A percentile compares a stretch with the other conserved stretches of the same genome.
phyloP scores from a whole-genome alignment of 1,284 basidiomycete genomes.

The Agroathelia rolfsii region DNA sequence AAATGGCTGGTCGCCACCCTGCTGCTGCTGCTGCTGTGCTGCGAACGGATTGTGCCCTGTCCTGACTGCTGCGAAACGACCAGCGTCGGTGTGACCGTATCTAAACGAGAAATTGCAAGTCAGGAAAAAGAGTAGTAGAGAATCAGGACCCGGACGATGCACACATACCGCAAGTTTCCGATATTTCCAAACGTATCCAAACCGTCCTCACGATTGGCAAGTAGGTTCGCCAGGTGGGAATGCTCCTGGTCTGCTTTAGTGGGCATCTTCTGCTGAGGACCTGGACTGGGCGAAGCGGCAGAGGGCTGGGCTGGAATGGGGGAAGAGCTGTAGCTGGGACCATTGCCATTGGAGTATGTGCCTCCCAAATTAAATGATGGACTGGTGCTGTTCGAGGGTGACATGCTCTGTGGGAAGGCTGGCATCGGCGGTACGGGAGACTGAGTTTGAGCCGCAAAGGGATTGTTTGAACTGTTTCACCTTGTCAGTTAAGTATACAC shows the following conservation, averaged over 20 bases:
- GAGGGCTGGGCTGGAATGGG: no score
- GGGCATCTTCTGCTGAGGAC: slow-evolving; percentile 21
- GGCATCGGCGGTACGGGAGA: slow-evolving; percentile 27
- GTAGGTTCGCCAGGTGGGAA: slow-evolving; percentile 64
- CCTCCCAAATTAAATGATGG: slow-evolving; percentile 54
- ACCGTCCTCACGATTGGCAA: slow-evolving; percentile 83
- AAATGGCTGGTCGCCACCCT: slow-evolving; percentile 67
- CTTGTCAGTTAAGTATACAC: slow-evolving; percentile 6
- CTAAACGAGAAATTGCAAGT: slow-evolving; percentile 28
- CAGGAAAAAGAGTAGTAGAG: slow-evolving; percentile 5
- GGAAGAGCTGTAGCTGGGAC: slow-evolving; percentile 22
- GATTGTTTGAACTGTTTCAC: slow-evolving; percentile 80
- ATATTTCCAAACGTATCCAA: slow-evolving; percentile 91
- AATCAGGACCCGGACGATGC: slow-evolving; percentile 1
- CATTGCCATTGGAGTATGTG: slow-evolving; percentile 41
- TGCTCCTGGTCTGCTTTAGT: slow-evolving; percentile 50
- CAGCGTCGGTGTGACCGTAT: slow-evolving; percentile 60
- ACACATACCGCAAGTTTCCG: slow-evolving; percentile 58
- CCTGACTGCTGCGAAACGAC: slow-evolving; percentile 47
- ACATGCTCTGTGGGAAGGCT: slow-evolving; percentile 23
- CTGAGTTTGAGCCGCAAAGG: slow-evolving; percentile 58
- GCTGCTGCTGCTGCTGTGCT: slow-evolving; percentile 43
- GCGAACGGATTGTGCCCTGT: no score
- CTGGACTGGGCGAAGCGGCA: no score
- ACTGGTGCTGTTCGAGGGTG: slow-evolving; percentile 19